Base-by-base conservation (phyloP, 2,329 filamentous ascomycete genomes). In the Cryphonectria naterciae region DNA sequence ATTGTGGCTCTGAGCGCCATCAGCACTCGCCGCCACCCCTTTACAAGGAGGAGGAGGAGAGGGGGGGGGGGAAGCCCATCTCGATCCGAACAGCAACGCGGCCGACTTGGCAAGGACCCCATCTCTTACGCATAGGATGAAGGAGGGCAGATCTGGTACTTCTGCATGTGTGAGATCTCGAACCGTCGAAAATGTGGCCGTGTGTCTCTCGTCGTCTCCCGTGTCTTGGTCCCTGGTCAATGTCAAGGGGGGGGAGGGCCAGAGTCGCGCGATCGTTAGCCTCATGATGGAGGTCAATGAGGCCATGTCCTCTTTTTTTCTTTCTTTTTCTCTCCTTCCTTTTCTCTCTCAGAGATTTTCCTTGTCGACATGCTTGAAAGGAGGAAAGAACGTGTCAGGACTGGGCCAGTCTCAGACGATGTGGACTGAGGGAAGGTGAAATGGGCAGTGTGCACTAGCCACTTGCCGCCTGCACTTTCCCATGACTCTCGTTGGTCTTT, bases 201-300 rank as follows among this genome's bases (percentile, higher is more conserved):
- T 25, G 61, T 56, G 32, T 49, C 43, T 49, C 43, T 49, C 43
- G 19, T 63, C 61, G 39, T 63, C 37, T 63, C 61, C 61, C 61
- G 37, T 63, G 37, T 63, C 37, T 41, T 25, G 61, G 61, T 39
- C 41, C 37, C 25, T 49, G 61, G 22, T 41, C 61, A 43, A 7
- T 7, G 19, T 17, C n/a, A 35, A 41, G 60, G 19, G 49, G 49
- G n/a, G n/a, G 22, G 49, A 17, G 25, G 25, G 52, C n/a, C 13
- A n/a, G 22, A n/a, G 49, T 25, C 22, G 49, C 49, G 49, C n/a
- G 49, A n/a, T 25, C 22, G 25, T 28, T 56, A 28, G 52, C 13
- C 52, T 28, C 5, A 19, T 22, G 52, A 28, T 56, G 52, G 25
- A 56, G 52, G 52, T 28, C 52, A 25, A 19, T 32, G n/a, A 32